Base-by-base conservation (phyloP, 352 stramenopile genomes). In the Phytophthora hibernalis region DNA sequence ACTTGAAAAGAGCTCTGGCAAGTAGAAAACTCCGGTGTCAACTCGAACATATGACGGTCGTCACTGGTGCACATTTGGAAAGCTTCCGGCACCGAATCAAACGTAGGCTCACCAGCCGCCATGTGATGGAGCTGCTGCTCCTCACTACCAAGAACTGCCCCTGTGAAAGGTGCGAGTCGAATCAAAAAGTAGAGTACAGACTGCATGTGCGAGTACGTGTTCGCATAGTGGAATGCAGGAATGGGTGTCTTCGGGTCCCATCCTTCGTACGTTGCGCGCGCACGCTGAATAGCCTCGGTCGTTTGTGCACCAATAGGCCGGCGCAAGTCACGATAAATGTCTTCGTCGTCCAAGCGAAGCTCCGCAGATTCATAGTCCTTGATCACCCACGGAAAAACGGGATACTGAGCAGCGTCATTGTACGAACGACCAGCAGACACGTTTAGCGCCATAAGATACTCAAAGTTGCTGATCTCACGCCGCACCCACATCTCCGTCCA, bases 361-460 rank as follows among this genome's bases (percentile, higher is more conserved):
- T 97, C 86, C 16, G 89, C 72, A 9, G 91, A 98, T 15, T 83
- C 83, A 72, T 99, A 99, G 66, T 99, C 96, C 15, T 90, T 90
- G 3, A 99, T 67, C 18, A 99, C 86, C 98, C 98, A 99, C 7
- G 98, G 98, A 62, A 99, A 99, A 2, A 99, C 61, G 9, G 98
- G 97, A 73, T 99, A 99, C 73, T 99, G 97, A 44, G 93, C 98
- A 11, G 98, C 91, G 64, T 99, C 97, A 72, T 99, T 99, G 74
- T 98, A 99, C 49, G 90, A 98, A 31, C 97, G 79, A 9, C 97
- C 97, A 10, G 96, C 97, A 21, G 98, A 87, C 18, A 97, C 89
- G 71, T 99, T 99, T 18, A 99, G 80, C 67, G 97, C 85, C 73
- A 98, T 97, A 1, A 99, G 68, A 69, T 99, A 99, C 63, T 99